phyloP scores from a whole-genome alignment of 108 stramenopile genomes.

The Discostella pseudostelligera region DNA sequence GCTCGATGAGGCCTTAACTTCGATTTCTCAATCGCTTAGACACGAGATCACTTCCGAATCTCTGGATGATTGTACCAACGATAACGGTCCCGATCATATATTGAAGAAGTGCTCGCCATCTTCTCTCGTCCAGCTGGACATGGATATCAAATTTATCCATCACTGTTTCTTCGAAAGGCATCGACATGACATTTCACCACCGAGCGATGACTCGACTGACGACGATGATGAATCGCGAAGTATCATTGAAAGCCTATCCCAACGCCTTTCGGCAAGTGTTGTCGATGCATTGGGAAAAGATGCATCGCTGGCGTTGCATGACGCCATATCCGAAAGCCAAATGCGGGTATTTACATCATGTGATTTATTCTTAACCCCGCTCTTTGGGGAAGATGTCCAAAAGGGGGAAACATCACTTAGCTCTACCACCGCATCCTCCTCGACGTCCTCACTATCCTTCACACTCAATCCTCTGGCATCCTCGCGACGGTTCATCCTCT shows the following conservation, averaged over 20 bases:
- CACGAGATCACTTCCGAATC: constrained; percentile 18
- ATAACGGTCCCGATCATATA: constrained; percentile 21
- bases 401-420: constrained; percentile 11
- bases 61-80: constrained; percentile 9
- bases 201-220: constrained; percentile 1
- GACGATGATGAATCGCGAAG: constrained; percentile 21
- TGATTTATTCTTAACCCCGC: constrained; percentile 68
- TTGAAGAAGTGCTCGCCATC: constrained; percentile 51
- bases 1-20: constrained; percentile 48
- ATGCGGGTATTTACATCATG: constrained; percentile 55
- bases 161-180: constrained; percentile 56
- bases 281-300: constrained; percentile 22
- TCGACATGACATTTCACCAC: constrained; percentile 15
- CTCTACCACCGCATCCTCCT: constrained; percentile 24
- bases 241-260: constrained; percentile 27
- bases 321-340: constrained; percentile 59
- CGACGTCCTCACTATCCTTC: constrained; percentile 40
- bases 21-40: constrained; percentile 29
- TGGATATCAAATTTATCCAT: constrained; percentile 57
- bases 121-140: constrained; percentile 57
- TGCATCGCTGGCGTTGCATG: constrained; percentile 11
- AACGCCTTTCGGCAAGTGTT: constrained; percentile 25
- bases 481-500: constrained; percentile 70
- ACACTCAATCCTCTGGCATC: constrained; percentile 72
- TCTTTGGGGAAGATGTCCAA: constrained; percentile 64